phyloP scores from a whole-genome alignment of 2,329 filamentous ascomycete genomes.

The Coniochaeta hoffmannii region DNA sequence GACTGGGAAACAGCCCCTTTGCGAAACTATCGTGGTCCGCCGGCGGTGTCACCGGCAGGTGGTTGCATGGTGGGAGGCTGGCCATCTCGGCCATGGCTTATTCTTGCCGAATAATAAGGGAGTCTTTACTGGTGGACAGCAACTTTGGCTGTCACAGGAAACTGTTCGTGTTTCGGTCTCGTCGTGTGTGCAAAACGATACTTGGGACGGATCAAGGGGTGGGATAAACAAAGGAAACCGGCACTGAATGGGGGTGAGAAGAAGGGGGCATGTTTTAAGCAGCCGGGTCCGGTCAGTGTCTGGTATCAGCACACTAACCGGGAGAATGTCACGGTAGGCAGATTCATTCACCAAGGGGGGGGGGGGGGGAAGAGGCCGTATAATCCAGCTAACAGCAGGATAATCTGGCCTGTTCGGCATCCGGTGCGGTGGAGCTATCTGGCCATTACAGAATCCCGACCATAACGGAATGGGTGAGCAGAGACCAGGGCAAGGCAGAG shows the following conservation, averaged over 20 bases:
- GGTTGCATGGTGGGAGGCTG: conserved; percentile 18
- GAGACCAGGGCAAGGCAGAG: not conserved
- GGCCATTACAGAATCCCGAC: not conserved
- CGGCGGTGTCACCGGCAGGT: conserved; percentile 30
- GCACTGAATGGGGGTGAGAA: not conserved
- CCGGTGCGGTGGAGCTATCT: not conserved
- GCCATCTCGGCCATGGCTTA: conserved; percentile 11
- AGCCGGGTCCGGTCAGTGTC: not conserved
- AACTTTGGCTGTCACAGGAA: not conserved
- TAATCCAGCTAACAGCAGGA: not conserved
- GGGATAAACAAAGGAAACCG: not conserved
- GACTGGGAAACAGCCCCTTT: conserved; percentile 11
- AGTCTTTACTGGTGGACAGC: not conserved
- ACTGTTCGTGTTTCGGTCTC: not conserved
- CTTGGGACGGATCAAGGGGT: not conserved
- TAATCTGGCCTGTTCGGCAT: conserved; percentile 2
- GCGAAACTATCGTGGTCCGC: conserved; percentile 28
- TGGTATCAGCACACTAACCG: not conserved
- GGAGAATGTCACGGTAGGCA: not conserved
- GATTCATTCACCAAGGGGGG: not conserved
- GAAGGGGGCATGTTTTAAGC: not conserved
- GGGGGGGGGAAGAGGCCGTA: not conserved
- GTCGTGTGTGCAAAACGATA: not conserved
- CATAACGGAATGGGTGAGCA: not conserved
- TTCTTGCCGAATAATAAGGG: not conserved